Conservation (phyloP, 306 rosid species). For the Glycine tomentella region DNA sequence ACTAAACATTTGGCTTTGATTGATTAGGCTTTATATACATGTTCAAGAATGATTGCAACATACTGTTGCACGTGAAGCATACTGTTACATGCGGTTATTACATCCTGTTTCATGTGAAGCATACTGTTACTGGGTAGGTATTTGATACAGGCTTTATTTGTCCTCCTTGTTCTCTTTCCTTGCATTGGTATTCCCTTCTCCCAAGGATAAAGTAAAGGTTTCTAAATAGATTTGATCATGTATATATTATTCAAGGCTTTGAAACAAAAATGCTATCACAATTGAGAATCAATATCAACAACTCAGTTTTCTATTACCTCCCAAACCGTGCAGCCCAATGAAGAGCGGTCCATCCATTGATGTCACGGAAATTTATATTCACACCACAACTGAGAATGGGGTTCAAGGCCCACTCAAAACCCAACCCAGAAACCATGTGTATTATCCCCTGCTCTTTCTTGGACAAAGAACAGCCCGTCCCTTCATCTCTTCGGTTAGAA, state of each 20-base stretch:
- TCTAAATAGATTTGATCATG: not conserved
- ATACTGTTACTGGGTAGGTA: too few species aligned
- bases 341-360: constrained; percentile 92
- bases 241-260: constrained; percentile 33
- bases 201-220: too few species aligned
- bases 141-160: too few species aligned
- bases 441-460: constrained; percentile 93
- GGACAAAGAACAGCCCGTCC: constrained; percentile 72
- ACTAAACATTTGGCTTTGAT: constrained; percentile 33
- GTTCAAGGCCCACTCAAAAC: constrained; percentile 89
- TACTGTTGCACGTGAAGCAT: too few species aligned
- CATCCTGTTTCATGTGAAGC: not conserved
- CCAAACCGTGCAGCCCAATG: constrained; percentile 98
- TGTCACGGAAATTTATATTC: constrained; percentile 91
- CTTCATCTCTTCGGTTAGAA: constrained; percentile 59
- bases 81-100: too few species aligned
- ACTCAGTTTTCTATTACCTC: constrained; percentile 63
- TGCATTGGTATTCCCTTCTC: too few species aligned
- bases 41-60: constrained; percentile 27
- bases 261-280: constrained; percentile 29
- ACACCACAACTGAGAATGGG: constrained; percentile 80
- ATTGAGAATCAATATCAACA: constrained; percentile 31
- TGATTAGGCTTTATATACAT: constrained; percentile 15
- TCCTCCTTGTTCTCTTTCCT: too few species aligned
- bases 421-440: constrained; percentile 93